phyloP scores from a whole-genome alignment of 2,329 filamentous ascomycete species.

The Diaporthe capsici region DNA sequence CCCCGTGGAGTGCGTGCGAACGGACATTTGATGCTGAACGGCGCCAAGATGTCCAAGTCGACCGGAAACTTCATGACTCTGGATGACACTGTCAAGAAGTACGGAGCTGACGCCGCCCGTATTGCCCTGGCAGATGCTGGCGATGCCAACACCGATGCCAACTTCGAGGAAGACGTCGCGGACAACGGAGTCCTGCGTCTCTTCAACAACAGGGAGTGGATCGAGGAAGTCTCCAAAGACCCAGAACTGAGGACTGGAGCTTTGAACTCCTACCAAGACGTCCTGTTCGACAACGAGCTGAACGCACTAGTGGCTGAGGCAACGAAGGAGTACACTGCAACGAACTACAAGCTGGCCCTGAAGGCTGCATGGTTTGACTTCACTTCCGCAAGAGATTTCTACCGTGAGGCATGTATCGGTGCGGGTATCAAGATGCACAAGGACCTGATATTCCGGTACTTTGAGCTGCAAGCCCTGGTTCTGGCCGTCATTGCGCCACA shows the following conservation, averaged over 20 bases:
- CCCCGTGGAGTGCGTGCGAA: constrained; percentile 89
- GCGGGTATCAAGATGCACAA: constrained; percentile 89
- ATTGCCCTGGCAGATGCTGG: constrained; percentile 75
- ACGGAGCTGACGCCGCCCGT: constrained; percentile 84
- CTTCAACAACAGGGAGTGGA: constrained; percentile 87
- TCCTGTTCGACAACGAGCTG: constrained; percentile 93
- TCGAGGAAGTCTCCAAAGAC: constrained; percentile 85
- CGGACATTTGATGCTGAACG: constrained; percentile 93
- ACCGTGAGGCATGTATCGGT: constrained; percentile 84
- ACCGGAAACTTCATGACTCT: constrained; percentile 98
- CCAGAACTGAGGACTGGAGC: constrained; percentile 81
- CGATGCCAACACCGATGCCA: constrained; percentile 94
- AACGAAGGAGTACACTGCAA: constrained; percentile 81
- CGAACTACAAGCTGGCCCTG: constrained; percentile 88
- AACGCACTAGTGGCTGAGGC: constrained; percentile 86
- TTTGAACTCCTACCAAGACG: constrained; percentile 85
- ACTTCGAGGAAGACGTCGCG: constrained; percentile 96
- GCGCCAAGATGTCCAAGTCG: constrained; percentile 98
- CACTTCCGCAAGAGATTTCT: constrained; percentile 88
- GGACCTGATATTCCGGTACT: constrained; percentile 82
- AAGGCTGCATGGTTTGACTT: constrained; percentile 93
- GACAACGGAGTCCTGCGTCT: constrained; percentile 92
- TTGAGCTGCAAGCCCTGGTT: constrained; percentile 88
- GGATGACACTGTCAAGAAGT: constrained; percentile 88
- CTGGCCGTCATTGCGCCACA: constrained; percentile 90